phyloP scores from a whole-genome alignment of 2,329 filamentous ascomycete species.

The Alternaria ventricosa region DNA sequence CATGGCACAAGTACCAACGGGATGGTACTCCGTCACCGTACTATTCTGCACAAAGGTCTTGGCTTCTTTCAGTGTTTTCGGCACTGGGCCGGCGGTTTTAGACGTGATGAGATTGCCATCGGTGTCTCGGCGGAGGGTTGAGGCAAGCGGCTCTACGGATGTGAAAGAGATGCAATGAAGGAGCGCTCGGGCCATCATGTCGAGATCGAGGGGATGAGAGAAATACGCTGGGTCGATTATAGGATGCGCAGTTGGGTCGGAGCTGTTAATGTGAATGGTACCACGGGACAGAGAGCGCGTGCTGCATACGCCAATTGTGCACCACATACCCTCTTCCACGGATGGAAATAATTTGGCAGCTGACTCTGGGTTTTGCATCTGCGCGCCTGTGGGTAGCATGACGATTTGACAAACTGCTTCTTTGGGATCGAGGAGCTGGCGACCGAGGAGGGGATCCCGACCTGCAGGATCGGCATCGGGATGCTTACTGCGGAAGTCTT shows the following conservation, averaged over 20 bases:
- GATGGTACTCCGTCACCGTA: slow-evolving; percentile 33
- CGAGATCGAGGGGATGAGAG: slow-evolving; percentile 53
- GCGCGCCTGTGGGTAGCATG: slow-evolving; percentile 19
- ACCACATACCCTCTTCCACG: slow-evolving; percentile 22
- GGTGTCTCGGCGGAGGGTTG: neutral
- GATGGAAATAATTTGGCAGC: slow-evolving; percentile 7
- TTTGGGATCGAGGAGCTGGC: slow-evolving; percentile 30
- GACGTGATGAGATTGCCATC: slow-evolving; percentile 5
- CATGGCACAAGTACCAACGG: slow-evolving; percentile 45
- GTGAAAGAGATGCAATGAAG: slow-evolving; percentile 19
- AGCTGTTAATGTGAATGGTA: slow-evolving; percentile 45
- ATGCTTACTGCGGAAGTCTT: slow-evolving; percentile 21
- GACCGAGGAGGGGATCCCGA: slow-evolving; percentile 27
- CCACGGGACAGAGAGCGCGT: slow-evolving; percentile 53
- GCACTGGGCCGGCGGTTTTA: slow-evolving; percentile 18
- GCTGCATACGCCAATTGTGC: slow-evolving; percentile 19
- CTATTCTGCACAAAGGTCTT: slow-evolving; percentile 19
- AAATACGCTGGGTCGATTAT: slow-evolving; percentile 53
- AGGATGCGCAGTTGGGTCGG: slow-evolving; percentile 40
- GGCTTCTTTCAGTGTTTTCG: slow-evolving; percentile 19
- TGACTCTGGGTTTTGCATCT: slow-evolving; percentile 7
- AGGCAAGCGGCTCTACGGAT: neutral
- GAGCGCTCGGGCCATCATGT: slow-evolving; percentile 48
- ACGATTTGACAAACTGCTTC: slow-evolving; percentile 33
- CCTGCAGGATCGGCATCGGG: slow-evolving; percentile 32